Percentiles rank a stretch among this genome's conserved stretches.
phyloP scores from a whole-genome alignment of 768 basidiomycete genomes.

The Suillus variegatus region DNA sequence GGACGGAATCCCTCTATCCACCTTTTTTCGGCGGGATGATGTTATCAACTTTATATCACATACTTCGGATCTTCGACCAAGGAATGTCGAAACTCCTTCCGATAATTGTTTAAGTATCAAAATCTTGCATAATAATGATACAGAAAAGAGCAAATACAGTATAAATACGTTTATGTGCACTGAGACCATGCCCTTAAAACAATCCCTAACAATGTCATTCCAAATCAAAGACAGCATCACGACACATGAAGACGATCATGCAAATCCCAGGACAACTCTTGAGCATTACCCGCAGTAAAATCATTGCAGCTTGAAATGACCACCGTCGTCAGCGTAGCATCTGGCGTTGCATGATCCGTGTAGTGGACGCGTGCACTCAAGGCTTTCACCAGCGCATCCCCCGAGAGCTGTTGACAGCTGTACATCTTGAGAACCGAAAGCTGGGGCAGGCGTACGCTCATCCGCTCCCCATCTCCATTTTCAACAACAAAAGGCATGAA shows the following conservation, averaged over 20 bases:
- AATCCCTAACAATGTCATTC: conserved; percentile 10
- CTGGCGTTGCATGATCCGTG: conserved; percentile 33
- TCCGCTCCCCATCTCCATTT: conserved; percentile 5
- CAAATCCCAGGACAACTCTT: conserved; percentile 28
- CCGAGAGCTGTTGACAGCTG: conserved; percentile 65
- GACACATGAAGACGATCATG: conserved; percentile 27
- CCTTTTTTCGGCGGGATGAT: too few relatives aligned
- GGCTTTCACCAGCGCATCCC: conserved; percentile 55
- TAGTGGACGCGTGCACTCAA: conserved; percentile 48
- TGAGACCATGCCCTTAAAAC: background rate
- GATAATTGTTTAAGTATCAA: background rate
- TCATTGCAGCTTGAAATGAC: conserved; percentile 25
- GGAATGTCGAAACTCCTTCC: background rate
- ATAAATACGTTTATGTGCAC: background rate
- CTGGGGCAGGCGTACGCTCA: conserved; percentile 53
- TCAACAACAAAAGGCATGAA: conserved; percentile 43
- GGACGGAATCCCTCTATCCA: background rate
- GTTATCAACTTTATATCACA: background rate
- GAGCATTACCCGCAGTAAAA: conserved; percentile 21
- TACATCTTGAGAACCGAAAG: conserved; percentile 53
- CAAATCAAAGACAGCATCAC: conserved; percentile 8
- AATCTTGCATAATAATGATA: background rate
- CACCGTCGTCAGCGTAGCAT: conserved; percentile 28
- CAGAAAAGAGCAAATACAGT: background rate
- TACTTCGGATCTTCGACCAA: background rate